Base-by-base conservation (phyloP, 176 grass and related monocot species). In the Zea luxurians region DNA sequence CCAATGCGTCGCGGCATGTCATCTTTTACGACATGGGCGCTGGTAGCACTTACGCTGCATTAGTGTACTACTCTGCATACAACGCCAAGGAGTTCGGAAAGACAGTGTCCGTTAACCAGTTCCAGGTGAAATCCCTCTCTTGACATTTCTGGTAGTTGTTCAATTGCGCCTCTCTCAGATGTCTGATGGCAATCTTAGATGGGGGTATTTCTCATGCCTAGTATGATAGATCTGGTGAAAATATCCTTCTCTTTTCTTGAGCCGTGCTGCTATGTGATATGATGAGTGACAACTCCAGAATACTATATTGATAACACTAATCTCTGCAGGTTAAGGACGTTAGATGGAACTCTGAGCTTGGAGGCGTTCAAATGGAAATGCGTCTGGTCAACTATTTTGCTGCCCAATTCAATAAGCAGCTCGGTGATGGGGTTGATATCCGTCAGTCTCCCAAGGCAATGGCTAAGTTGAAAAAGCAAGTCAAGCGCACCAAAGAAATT, bases 401-500 rank as follows among this genome's bases (percentile, higher is more conserved):
- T 1, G 92, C 96, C 80, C 90, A 99, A 57, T 99, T 99, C 62
- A 99, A 99, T 81, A 96, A 93, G 50, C 71, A 96, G 71, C 78
- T 93, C 18, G 90, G 86, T 81, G 84, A 88, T 40, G 92, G 96
- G 74, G 81, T 86, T 89, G 92, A 99, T 80, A 85, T 99, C 76
- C 86, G 92, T 69, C 86, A 96, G 71, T 92, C 88, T 85, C 82
- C 96, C 63, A 99, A 99, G 87, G 85, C 90, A 77, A 99, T 99
- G 92, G 96, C 96, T 79, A 99, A 99, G 81, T 87, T 99, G 79
- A 99, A 96, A 82, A 99, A 99, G 80, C 96, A 99, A 89, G 90
- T 99, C 8, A 99, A 99, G 84, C 92, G 96, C 20, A 99, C 96
- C 35, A 99, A 99, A 87, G 92, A 96, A 88, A 99, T 99, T 88